Evolutionary conservation across 495 filamentous ascomycete genomes (phyloP), one percentile per base, ranked within the genome.

Genomic region (Aspergillus haitiensis): DNA sequence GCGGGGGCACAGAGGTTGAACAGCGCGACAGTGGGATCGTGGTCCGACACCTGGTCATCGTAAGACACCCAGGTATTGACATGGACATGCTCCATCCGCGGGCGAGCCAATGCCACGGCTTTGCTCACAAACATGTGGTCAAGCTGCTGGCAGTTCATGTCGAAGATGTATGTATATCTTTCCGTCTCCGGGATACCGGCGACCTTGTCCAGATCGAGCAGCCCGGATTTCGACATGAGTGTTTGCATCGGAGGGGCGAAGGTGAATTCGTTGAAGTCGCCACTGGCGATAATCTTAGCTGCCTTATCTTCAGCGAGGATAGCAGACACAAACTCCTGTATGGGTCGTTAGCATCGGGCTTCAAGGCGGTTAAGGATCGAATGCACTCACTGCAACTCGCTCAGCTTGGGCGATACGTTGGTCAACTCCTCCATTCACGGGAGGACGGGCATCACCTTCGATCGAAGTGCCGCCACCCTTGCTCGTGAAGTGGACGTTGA

Each of bases 261-360:
- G 1, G 76, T 59, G 62, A 84, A 87, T 70, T 88, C 85, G 75
- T 88, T 87, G 67, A 82, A 88, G 64, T 87, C 84, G 10, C 85
- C 85, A 0, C 78, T 73, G 0, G 75, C 67, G 16, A 85, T 67
- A 36, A 88, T 69, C 7, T 64, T 62, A 0, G 84, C 84, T 1
- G 67, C 42, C 2, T 61, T 51, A 60, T 83, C 73, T 12, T 71
- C 42, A 1, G 56, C 60, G 8, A 86, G 74, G 53, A 87, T 77
- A 12, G 70, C 12, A 1, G 66, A 46, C 18, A 76, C 64, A 44
- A 81, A 80, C 16, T 58, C 59, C 66, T 72, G 51, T 8, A 55
- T 12, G 39, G 27, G 15, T 36, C 3, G 48, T 52, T 31, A 32
- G 52, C 16, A 47, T 55, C 15, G 16, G n/a, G 31, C 16, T 27